Evolutionary conservation across 1,284 basidiomycete species (phyloP), one percentile per base, ranked within the genome.

Genomic region (Mycosarcoma maydis): DNA sequence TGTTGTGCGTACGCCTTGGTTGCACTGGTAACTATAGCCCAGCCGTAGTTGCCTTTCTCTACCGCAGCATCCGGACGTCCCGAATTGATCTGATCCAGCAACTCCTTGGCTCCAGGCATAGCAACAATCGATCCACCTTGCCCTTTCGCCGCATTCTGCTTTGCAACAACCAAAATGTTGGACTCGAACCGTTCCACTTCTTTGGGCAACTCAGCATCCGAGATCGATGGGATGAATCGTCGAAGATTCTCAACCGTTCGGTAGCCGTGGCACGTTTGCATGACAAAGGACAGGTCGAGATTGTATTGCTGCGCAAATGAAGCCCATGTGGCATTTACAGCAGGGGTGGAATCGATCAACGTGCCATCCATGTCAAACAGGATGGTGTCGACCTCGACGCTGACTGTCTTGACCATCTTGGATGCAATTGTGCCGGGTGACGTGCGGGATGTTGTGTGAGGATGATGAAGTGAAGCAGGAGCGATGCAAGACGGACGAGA

Each of bases 331-430:
- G 75, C 75, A 53, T 80, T 79, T 32, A 80, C 74, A 2, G 80
- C 80, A 0, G 77, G 78, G 6, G 78, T 81, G 3, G 77, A 80
- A 37, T 80, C 78, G 59, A 80, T 78, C 11, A 80, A 61, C 6
- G 80, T 81, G 14, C 80, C 80, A 43, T 81, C 80, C 80, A 81
- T 81, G 48, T 81, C 80, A 40, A 81, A 81, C n/a, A 81, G 68
- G 70, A 77, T 67, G 19, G 73, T 73, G 26, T 77, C 75, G 23
- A 75, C 72, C 34, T 71, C 73, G 6, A 77, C 23, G 0, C 34
- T 50, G 22, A 64, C 44, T 45, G 47, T 40, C 48, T 57, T 62
- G 53, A 71, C 68, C 69, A 72, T 72, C 30, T 52, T 53, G 24
- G 19, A 14, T 27, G 9, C 23, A 6, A 26, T 7, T 10, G 20